Base-by-base conservation (phyloP, 305 asterid species). In the Lippia alba region DNA sequence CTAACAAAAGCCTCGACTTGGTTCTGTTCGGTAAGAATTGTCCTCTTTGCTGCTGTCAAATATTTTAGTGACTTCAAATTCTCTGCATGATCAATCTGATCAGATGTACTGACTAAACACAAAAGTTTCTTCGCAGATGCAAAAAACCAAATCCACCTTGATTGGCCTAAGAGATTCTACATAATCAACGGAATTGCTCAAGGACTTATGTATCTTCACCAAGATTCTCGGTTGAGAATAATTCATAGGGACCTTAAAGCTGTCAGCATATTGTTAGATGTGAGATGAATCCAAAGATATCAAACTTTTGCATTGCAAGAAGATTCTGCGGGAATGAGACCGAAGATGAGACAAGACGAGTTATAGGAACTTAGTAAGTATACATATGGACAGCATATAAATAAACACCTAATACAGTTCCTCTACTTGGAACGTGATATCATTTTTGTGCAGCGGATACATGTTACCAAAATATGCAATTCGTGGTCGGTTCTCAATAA, bases 221-320 rank as follows among this genome's bases (percentile, higher is more conserved):
- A 71, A 50, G 75, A 71, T 63, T 61, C 75, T 4, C 53, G 56
- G 6, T 32, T 71, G 11, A 53, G 64, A 46, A 74, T 83, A 41
- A 78, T 81, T 55, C 88, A 83, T 44, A 71, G 88, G 56, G 88
- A 83, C 56, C 78, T 83, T 55, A 83, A 83, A 72, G 75, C 84
- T 3, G 78, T 3, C 41, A 36, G 5, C 41, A 36, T 36, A 36
- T 36, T 36, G 41, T 8, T 36, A 36, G 30, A 24, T 24, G 30
- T 24, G 30, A 24, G 45, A 6, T 5, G 10, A 39, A 39, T 9
- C 45, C 41, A 36, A 36, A 36, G 41, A 36, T 36, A 36, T 36
- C 41, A 36, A 7, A 36, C 41, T 36, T 36, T 36, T 3, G 41
- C 41, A 36, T 36, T 36, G 41, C 41, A 8, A 36, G 5, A 36